A percentile compares a stretch with the other conserved stretches of the same genome.
Evolutionary conservation across 2,329 filamentous ascomycete genomes (phyloP).

Genomic region (Cercospora sp.): DNA sequence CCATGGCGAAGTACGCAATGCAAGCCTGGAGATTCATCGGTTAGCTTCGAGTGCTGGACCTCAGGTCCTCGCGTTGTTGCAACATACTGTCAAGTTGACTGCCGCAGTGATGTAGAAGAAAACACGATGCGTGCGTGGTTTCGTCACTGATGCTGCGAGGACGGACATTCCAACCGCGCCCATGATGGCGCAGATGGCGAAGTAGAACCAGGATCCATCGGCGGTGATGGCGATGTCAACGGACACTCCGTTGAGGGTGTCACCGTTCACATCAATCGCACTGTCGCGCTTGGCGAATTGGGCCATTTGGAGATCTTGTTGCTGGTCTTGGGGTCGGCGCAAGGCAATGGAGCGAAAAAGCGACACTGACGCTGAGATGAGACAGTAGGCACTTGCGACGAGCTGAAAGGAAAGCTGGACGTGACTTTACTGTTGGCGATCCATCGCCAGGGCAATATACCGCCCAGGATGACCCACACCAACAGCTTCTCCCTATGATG

Average conservation of each 20-base stretch:
- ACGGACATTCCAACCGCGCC: slow-evolving; percentile 53
- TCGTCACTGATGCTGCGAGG: slow-evolving; percentile 11
- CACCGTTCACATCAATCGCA: slow-evolving; percentile 33
- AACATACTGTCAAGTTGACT: slow-evolving; percentile 51
- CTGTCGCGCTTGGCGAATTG: slow-evolving; percentile 19
- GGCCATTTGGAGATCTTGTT: slow-evolving; percentile 10
- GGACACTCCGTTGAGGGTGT: slow-evolving; percentile 48
- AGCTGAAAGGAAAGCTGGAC: background rate
- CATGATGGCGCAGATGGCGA: slow-evolving; percentile 62
- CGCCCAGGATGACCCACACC: slow-evolving; percentile 1
- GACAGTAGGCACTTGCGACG: background rate
- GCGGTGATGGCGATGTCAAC: slow-evolving; percentile 61
- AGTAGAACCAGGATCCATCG: slow-evolving; percentile 64
- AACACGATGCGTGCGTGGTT: slow-evolving; percentile 53
- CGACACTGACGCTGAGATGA: background rate
- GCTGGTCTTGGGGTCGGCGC: background rate
- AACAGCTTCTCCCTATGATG: slow-evolving; percentile 1
- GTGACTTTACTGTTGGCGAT: background rate
- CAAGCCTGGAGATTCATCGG: slow-evolving; percentile 41
- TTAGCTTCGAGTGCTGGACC: background rate
- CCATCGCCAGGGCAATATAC: slow-evolving; percentile 1
- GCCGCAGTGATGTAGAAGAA: slow-evolving; percentile 62
- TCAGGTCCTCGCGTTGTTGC: background rate
- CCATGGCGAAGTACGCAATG: slow-evolving; percentile 64
- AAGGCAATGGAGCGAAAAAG: background rate